phyloP scores from a whole-genome alignment of 176 grass and related monocot genomes.

The Oryza nivara region DNA sequence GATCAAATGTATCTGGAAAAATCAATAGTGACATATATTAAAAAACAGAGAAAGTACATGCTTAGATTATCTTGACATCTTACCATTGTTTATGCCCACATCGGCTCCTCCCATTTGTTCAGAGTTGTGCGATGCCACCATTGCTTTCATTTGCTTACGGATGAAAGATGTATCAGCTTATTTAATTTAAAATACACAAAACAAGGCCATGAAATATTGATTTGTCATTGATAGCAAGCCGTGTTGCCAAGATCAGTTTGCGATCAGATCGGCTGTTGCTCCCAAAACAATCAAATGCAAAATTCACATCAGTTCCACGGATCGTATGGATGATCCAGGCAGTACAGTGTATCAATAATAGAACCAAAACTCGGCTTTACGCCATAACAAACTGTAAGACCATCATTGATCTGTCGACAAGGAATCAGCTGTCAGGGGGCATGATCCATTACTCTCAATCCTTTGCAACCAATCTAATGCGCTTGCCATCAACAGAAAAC shows the following conservation, averaged over 20 bases:
- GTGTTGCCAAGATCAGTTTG: neutral
- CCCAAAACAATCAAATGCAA: neutral
- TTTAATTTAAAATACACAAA: too few species aligned
- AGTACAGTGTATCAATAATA: neutral
- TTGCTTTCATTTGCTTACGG: too few species aligned
- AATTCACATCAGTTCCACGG: neutral
- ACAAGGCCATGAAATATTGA: too few species aligned
- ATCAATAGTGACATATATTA: too few species aligned
- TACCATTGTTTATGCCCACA: too few species aligned
- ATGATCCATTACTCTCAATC: slow-evolving; percentile 38
- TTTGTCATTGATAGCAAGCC: too few species aligned
- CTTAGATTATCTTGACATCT: too few species aligned
- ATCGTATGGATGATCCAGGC: neutral
- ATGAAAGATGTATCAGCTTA: too few species aligned
- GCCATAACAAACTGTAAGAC: slow-evolving; percentile 7
- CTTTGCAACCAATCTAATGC: slow-evolving; percentile 53
- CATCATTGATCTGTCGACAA: slow-evolving; percentile 15
- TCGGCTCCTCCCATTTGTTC: too few species aligned
- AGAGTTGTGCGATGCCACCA: too few species aligned
- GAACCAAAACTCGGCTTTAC: slow-evolving; percentile 26
- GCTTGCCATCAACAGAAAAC: slow-evolving; percentile 74
- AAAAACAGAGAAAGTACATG: too few species aligned
- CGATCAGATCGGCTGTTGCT: neutral
- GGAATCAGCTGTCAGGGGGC: neutral
- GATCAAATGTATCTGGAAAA: too few species aligned